Percentiles rank a stretch among this genome's conserved stretches.
Conservation (phyloP, 768 basidiomycete genomes). For the Hypholoma fasciculare region DNA sequence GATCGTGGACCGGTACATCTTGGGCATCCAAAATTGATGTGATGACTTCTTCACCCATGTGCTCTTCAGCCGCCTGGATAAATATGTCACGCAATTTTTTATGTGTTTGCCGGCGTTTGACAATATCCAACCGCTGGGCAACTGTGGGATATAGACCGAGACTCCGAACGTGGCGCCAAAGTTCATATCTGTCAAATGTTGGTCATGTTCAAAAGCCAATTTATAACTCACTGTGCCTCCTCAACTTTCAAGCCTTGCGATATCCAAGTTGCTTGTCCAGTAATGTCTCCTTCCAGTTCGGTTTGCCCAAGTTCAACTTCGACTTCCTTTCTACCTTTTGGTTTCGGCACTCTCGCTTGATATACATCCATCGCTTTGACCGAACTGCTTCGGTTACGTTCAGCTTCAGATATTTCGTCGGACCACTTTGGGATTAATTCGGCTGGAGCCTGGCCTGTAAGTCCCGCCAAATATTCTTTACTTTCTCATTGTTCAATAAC, state of each 20-base stretch:
- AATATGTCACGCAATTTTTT: too few relatives aligned
- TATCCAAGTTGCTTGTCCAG: neutral
- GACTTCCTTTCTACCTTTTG: neutral
- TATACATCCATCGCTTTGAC: conserved; percentile 2
- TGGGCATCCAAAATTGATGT: too few relatives aligned
- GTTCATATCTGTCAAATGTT: too few relatives aligned
- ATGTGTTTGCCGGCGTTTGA: too few relatives aligned
- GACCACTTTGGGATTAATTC: neutral
- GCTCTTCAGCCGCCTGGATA: too few relatives aligned
- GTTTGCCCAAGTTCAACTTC: neutral
- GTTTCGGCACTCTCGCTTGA: neutral
- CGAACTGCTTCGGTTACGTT: neutral
- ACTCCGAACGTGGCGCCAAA: too few relatives aligned
- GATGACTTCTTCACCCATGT: too few relatives aligned
- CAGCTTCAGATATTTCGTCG: conserved; percentile 2
- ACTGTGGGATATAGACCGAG: neutral
- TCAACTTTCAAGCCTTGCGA: neutral
- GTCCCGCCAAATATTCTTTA: neutral
- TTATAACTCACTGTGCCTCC: neutral
- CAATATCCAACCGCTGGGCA: too few relatives aligned
- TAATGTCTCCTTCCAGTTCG: neutral
- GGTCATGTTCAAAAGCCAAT: too few relatives aligned
- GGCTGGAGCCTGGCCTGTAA: neutral
- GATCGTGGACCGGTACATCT: neutral
- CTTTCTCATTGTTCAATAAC: neutral